Base-by-base conservation (phyloP, 2,329 filamentous ascomycete genomes). In the Piedraia hortae region DNA sequence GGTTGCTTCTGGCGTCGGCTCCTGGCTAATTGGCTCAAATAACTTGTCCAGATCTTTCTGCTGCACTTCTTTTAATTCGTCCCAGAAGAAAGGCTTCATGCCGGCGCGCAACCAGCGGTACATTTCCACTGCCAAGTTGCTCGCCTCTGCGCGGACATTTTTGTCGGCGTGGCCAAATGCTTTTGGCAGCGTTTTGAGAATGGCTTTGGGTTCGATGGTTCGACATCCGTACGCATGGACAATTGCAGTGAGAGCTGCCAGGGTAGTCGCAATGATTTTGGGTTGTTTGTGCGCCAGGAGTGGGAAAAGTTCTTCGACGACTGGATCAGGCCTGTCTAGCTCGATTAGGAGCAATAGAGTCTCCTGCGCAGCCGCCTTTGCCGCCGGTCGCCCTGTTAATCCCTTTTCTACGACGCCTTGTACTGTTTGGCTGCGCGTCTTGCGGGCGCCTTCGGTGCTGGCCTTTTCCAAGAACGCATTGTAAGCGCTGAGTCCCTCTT, bases 61-160 rank as follows among this genome's bases (percentile, higher is more conserved):
- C 41, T 97, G 85, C 1, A 89, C 82, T 1, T 82, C 72, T 44
- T 97, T 97, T 28, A 97, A 48, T 27, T 97, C 85, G 19, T 61
- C 65, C 80, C 85, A 97, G 44, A 97, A 93, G 47, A 93, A 70
- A 16, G 82, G 77, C 44, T 97, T 97, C 67, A 97, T 91, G 6
- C 82, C 82, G 31, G 97, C 85, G 33, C 82, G 72, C 15, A 97
- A 56, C 85, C 88, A 97, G 46, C 85, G 59, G 47, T 97, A 97
- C 26, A 97, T 62, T 42, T 97, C 88, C 21, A 91, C 75, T 0
- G 82, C 72, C 26, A 97, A 54, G 34, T 71, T 78, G 20, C 85
- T 85, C 13, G 80, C 78, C 44, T 91, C 85, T 3, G 80, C 78
- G 46, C 85, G 70, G 9, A 97, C 75, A 42, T 93, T 93, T 49